Percentiles rank a stretch among this genome's conserved stretches.
Conservation (phyloP, 306 rosid species). For the Chamaecrista fasciculata region DNA sequence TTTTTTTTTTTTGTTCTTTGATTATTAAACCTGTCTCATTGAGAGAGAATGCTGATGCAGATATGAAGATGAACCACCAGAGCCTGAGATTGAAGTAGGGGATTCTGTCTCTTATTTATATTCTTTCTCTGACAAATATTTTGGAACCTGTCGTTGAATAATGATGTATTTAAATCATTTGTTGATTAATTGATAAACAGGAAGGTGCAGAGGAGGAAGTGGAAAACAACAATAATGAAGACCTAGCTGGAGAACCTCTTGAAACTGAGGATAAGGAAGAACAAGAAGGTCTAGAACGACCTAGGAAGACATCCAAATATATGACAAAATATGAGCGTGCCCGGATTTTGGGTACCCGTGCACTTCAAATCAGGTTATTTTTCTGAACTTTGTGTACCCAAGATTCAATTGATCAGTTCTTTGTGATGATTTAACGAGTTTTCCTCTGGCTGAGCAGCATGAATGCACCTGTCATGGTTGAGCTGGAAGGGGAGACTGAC, state of each 20-base stretch:
- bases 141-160: not conserved
- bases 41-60: conserved; percentile 36
- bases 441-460: conserved; percentile 52
- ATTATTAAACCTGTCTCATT: conserved; percentile 1
- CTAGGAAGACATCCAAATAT: conserved; percentile 75
- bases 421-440: conserved; percentile 3
- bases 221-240: conserved; percentile 66
- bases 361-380: conserved; percentile 85
- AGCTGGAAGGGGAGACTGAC: conserved; percentile 94
- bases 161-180: not conserved
- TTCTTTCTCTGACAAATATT: not conserved
- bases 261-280: conserved; percentile 65
- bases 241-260: conserved; percentile 50
- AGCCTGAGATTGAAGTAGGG: conserved; percentile 82
- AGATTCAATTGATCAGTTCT: not conserved
- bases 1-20: not conserved
- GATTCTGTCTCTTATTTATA: not conserved
- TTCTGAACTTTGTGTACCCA: not conserved
- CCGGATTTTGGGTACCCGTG: conserved; percentile 91
- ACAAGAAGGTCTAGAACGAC: conserved; percentile 44
- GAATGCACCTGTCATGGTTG: conserved; percentile 98
- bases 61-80: conserved; percentile 83
- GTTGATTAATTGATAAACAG: conserved; percentile 39
- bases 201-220: conserved; percentile 88
- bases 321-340: conserved; percentile 98